Conservation (phyloP, 345 rosid genomes). For the Laguncularia racemosa region DNA sequence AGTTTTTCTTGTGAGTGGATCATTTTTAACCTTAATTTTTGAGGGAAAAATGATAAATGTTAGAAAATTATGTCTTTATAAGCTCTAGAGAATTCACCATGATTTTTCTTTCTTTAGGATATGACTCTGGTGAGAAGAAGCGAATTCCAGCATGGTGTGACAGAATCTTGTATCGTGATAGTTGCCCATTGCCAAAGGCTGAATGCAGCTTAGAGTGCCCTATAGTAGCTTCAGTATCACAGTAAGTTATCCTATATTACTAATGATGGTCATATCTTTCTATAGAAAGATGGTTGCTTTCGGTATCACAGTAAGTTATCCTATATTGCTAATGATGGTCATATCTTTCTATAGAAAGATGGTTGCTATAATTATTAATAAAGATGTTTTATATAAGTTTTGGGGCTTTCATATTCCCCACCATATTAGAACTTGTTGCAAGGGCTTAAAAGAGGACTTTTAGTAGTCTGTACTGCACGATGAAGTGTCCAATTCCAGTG, state of each 20-base stretch:
- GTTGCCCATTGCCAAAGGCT: conserved; percentile 32
- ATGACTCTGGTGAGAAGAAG: conserved; percentile 96
- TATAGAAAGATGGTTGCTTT: conserved; percentile 1
- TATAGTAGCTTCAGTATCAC: conserved; percentile 48
- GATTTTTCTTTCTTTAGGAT: conserved; percentile 41
- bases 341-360: too few species aligned
- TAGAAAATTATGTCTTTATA: background rate
- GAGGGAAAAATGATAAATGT: too few species aligned
- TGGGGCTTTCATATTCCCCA: background rate
- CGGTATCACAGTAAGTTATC: conserved; percentile 53
- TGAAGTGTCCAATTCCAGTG: too few species aligned
- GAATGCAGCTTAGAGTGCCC: conserved; percentile 94
- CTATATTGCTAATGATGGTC: background rate
- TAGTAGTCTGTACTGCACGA: background rate
- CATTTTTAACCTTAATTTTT: too few species aligned
- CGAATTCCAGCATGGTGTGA: conserved; percentile 99
- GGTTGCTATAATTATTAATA: too few species aligned
- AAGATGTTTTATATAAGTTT: too few species aligned
- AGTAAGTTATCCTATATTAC: conserved; percentile 35
- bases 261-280: too few species aligned
- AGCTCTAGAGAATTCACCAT: background rate
- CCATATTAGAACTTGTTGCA: background rate
- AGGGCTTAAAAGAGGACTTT: conserved; percentile 2
- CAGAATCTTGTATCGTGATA: conserved; percentile 91
- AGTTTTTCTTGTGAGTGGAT: too few species aligned